phyloP scores from a whole-genome alignment of 202 grass and related monocot species.

The Setaria viridis region DNA sequence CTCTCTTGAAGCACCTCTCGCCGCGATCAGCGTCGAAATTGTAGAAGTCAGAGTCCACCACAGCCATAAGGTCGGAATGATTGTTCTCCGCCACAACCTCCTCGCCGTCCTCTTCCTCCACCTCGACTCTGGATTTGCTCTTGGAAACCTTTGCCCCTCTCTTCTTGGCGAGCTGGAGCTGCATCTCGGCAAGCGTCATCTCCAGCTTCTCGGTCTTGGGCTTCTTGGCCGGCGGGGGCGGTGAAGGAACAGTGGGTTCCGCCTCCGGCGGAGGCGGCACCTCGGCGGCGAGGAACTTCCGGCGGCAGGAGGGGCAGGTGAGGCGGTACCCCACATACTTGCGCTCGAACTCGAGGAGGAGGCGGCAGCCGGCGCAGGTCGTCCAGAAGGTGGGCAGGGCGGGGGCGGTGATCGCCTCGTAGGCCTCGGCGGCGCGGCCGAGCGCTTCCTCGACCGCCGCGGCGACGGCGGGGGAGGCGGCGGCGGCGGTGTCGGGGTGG shows the following conservation, averaged over 20 bases:
- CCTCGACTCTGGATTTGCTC: constrained; percentile 31
- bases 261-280: constrained; percentile 53
- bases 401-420: constrained; percentile 54
- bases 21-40: constrained; percentile 79
- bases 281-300: constrained; percentile 80
- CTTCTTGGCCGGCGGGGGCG: constrained; percentile 47
- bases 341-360: constrained; percentile 87
- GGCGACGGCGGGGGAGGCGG: constrained; percentile 7
- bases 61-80: constrained; percentile 61
- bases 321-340: constrained; percentile 84
- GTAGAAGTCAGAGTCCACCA: constrained; percentile 96
- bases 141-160: constrained; percentile 43
- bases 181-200: constrained; percentile 84
- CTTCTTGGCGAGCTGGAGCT: constrained; percentile 62
- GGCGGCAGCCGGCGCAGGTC: constrained; percentile 78
- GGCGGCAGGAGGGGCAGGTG: constrained; percentile 81
- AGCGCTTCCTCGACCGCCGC: constrained; percentile 65
- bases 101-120: background rate
- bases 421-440: constrained; percentile 59
- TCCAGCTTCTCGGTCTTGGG: constrained; percentile 52
- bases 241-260: background rate
- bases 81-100: constrained; percentile 33
- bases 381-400: constrained; percentile 78
- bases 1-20: constrained; percentile 80
- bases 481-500: background rate